Conservation (phyloP, 2,329 filamentous ascomycete genomes). For the Microdochium trichocladiopsis region DNA sequence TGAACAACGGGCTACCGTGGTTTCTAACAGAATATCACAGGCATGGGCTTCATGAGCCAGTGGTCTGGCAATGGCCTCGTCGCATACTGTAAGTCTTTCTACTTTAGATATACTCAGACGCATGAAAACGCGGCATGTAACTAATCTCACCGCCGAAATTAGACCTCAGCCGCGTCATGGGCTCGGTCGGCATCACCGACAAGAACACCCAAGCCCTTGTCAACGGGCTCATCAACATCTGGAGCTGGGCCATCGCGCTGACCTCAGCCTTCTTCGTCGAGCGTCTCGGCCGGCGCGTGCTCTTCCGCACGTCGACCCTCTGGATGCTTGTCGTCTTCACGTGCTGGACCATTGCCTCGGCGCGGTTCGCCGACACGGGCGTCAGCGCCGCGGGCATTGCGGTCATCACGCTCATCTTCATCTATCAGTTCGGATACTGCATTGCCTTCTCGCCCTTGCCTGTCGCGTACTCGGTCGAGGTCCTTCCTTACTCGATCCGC, state of each 20-base stretch:
- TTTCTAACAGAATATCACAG: neutral
- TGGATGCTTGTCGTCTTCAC: constrained; percentile 36
- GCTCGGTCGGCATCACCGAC: constrained; percentile 8
- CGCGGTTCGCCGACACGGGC: constrained; percentile 21
- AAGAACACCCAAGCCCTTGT: constrained; percentile 25
- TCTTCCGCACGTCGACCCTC: constrained; percentile 30
- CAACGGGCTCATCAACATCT: constrained; percentile 23
- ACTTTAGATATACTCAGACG: too few relatives aligned
- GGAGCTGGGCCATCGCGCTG: constrained; percentile 27
- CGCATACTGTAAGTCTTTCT: too few relatives aligned
- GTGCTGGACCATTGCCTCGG: constrained; percentile 31
- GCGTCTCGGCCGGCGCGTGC: constrained; percentile 30
- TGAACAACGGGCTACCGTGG: neutral
- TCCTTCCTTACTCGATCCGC: constrained; percentile 14
- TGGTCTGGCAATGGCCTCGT: neutral
- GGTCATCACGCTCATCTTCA: constrained; percentile 27
- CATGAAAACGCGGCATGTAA: too few relatives aligned
- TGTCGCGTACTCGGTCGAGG: constrained; percentile 19
- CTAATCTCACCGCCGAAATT: too few relatives aligned
- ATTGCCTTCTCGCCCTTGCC: constrained; percentile 21
- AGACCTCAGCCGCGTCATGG: neutral
- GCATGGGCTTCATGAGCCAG: too few relatives aligned
- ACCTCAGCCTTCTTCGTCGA: constrained; percentile 30
- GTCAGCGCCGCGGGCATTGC: constrained; percentile 24
- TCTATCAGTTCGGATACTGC: constrained; percentile 23